Conservation (phyloP, 306 rosid species). For the Gleditsia sinensis region DNA sequence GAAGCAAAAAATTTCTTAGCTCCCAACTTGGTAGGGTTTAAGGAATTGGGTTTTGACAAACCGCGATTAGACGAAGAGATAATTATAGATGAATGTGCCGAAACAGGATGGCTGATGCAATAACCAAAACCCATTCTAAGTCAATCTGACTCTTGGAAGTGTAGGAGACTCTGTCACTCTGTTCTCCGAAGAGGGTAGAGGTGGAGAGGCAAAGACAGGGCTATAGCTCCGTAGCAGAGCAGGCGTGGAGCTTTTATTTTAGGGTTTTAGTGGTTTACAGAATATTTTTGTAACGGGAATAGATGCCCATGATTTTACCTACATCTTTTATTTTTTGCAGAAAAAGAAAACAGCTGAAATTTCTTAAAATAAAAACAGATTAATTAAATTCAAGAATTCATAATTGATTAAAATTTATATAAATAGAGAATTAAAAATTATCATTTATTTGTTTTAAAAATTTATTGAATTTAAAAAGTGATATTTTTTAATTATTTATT, state of each 20-base stretch:
- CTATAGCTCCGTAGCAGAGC: background rate
- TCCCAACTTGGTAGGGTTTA: conserved; percentile 19
- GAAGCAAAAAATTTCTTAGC: conserved; percentile 3
- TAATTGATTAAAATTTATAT: too few species aligned
- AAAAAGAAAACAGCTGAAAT: too few species aligned
- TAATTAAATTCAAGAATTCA: too few species aligned
- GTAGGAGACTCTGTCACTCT: background rate
- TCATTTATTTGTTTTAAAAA: too few species aligned
- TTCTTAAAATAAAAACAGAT: too few species aligned
- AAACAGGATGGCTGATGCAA: conserved; percentile 39
- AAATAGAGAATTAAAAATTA: too few species aligned
- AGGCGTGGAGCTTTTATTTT: background rate
- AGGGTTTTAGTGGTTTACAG: background rate
- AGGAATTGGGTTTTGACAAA: conserved; percentile 23
- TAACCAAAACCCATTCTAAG: conserved; percentile 31
- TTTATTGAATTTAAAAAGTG: too few species aligned
- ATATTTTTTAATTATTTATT: too few species aligned
- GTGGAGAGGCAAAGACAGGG: background rate
- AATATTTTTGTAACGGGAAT: background rate
- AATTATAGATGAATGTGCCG: background rate
- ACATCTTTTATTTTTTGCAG: background rate
- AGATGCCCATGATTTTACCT: background rate
- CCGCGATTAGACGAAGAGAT: conserved; percentile 18
- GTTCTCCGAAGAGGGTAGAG: background rate
- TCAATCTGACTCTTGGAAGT: background rate